Percentiles rank a stretch among this genome's conserved stretches.
Evolutionary conservation across 306 rosid genomes (phyloP).

Genomic region (Quercus rubra): DNA sequence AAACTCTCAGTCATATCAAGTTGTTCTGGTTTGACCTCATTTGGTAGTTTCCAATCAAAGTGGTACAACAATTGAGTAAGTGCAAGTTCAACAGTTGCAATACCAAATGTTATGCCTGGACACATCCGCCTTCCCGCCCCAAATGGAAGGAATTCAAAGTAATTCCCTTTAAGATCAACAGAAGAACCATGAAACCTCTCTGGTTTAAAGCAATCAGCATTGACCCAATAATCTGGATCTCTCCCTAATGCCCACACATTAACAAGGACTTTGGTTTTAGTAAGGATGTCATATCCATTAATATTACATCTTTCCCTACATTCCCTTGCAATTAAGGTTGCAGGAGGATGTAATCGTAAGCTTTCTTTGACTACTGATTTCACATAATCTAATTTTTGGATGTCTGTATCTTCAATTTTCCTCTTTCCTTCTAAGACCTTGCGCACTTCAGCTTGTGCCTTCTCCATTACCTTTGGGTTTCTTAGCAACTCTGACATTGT

Average conservation of each 20-base stretch:
- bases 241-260: not conserved
- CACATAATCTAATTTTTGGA: not conserved
- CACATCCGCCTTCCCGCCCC: constrained; percentile 34
- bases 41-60: no score
- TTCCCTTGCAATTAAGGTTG: constrained; percentile 24
- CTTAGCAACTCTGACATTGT: no score
- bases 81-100: constrained; percentile 15
- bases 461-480: no score
- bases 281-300: not conserved
- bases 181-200: constrained; percentile 23
- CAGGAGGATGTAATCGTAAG: constrained; percentile 25
- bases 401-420: no score
- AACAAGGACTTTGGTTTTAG: not conserved
- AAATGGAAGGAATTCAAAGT: constrained; percentile 26
- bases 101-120: constrained; percentile 26
- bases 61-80: constrained; percentile 14
- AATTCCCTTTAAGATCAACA: constrained; percentile 17
- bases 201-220: constrained; percentile 1
- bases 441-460: no score
- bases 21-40: no score
- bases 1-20: no score
- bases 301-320: constrained; percentile 15
- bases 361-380: constrained; percentile 28
- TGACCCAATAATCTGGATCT: constrained; percentile 16
- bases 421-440: no score